A percentile compares a stretch with the other conserved stretches of the same genome.
phyloP scores from a whole-genome alignment of 176 grass and related monocot genomes.

The Oryza meridionalis region DNA sequence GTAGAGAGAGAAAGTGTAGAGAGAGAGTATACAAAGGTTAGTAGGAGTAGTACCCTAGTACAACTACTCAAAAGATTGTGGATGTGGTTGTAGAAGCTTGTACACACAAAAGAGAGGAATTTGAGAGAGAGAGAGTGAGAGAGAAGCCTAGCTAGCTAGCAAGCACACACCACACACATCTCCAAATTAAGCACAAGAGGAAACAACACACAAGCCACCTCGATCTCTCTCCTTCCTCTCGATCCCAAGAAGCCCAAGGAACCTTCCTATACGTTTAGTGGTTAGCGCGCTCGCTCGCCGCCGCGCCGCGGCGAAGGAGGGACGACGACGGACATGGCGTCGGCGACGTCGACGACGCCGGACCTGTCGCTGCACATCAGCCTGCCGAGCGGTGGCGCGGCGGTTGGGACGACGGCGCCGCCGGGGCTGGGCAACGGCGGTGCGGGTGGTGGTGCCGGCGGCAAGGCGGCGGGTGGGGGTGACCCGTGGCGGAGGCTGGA shows the following conservation, averaged over 20 bases:
- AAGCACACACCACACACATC: constrained; percentile 4
- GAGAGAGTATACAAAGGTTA: neutral
- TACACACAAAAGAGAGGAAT: neutral
- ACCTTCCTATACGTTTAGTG: constrained; percentile 8
- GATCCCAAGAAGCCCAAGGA: constrained; percentile 40
- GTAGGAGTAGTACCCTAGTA: neutral
- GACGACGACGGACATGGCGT: neutral
- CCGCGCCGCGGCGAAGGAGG: neutral
- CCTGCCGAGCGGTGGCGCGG: constrained; percentile 39
- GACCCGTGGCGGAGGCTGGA: constrained; percentile 47
- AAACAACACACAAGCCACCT: neutral
- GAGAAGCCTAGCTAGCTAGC: neutral
- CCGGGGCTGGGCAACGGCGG: neutral
- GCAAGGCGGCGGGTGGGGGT: neutral
- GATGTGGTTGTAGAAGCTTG: constrained; percentile 13
- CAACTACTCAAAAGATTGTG: neutral
- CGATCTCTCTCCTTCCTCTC: no score
- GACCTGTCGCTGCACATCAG: constrained; percentile 92
- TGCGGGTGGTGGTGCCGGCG: neutral
- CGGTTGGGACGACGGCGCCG: neutral
- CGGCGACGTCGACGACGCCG: constrained; percentile 41
- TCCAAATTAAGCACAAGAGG: constrained; percentile 14
- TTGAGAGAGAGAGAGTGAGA: neutral
- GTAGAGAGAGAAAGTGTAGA: neutral
- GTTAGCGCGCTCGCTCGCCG: neutral